A percentile compares a stretch with the other conserved stretches of the same genome.
Evolutionary conservation across 345 rosid species (phyloP).

Genomic region (Eucalyptus brandiana): DNA sequence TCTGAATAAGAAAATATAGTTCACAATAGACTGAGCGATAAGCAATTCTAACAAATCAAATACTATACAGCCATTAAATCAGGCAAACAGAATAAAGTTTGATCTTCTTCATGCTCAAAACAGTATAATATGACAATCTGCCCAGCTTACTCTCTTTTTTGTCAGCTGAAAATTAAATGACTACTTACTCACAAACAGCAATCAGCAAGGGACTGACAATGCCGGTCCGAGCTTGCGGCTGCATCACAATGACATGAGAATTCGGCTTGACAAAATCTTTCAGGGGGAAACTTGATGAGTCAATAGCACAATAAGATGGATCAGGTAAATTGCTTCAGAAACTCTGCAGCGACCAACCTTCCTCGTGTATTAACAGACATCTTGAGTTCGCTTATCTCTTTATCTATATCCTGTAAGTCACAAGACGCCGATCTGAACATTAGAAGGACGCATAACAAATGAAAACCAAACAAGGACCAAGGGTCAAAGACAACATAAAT

Average conservation of each 20-base stretch:
- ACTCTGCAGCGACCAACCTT: conserved; percentile 87
- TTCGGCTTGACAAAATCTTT: background rate
- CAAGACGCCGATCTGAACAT: background rate
- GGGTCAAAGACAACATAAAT: background rate
- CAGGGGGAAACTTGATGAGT: background rate
- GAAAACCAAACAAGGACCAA: background rate
- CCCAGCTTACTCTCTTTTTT: background rate
- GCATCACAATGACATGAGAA: background rate
- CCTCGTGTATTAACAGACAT: conserved; percentile 88
- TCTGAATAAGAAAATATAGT: background rate
- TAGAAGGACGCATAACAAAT: background rate
- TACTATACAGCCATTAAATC: background rate
- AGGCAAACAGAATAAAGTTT: background rate
- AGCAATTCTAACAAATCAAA: background rate
- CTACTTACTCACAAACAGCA: background rate
- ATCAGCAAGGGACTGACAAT: background rate
- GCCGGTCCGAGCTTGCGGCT: background rate
- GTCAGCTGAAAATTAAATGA: background rate
- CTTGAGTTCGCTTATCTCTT: conserved; percentile 88
- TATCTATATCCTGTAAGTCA: conserved; percentile 79
- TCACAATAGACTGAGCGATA: background rate
- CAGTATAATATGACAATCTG: background rate
- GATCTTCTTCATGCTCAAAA: background rate
- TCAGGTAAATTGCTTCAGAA: conserved; percentile 68
- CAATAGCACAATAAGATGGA: background rate